These are phyloP conservation scores for Sugiyamaella valdiviana DNA, from an alignment of 805 yeast species.

Conservation along the genomic window DNA sequence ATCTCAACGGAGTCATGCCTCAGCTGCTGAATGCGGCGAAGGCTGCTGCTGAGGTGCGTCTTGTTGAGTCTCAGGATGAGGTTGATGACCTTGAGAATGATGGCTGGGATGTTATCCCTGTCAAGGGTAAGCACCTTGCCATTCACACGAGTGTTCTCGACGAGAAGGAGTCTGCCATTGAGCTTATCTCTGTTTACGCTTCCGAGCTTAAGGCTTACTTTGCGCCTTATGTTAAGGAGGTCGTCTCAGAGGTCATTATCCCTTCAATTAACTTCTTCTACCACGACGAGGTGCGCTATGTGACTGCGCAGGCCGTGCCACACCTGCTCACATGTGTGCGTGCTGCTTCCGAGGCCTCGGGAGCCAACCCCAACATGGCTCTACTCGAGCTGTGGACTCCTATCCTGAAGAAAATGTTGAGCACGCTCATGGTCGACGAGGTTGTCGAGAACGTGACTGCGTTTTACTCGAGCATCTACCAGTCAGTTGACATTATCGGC, in stretches of 20 bases:
- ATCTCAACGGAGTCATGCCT: constrained; percentile 77
- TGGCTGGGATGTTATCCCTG: constrained; percentile 91
- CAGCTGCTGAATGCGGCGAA: constrained; percentile 82
- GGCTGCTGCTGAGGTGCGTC: constrained; percentile 80
- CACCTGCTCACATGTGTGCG: constrained; percentile 62
- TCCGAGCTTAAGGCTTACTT: constrained; percentile 75
- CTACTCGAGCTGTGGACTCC: constrained; percentile 66
- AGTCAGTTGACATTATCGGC: constrained; percentile 63
- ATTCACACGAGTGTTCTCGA: constrained; percentile 92
- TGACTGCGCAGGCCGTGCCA: constrained; percentile 83
- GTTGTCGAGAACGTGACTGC: constrained; percentile 75
- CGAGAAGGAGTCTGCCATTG: constrained; percentile 90
- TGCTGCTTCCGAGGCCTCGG: constrained; percentile 45
- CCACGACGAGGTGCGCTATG: constrained; percentile 89
- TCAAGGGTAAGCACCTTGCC: constrained; percentile 89
- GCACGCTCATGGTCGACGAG: constrained; percentile 68
- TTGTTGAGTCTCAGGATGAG: constrained; percentile 84
- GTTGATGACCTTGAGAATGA: constrained; percentile 75
- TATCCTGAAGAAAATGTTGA: constrained; percentile 60
- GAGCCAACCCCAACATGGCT: constrained; percentile 38
- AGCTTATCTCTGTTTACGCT: constrained; percentile 76
- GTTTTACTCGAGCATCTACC: constrained; percentile 65
- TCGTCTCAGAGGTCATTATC: constrained; percentile 68
- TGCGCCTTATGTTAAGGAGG: constrained; percentile 73
- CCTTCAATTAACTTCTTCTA: constrained; percentile 88